Conservation (phyloP, 345 rosid genomes). For the Clarkia xantiana region DNA sequence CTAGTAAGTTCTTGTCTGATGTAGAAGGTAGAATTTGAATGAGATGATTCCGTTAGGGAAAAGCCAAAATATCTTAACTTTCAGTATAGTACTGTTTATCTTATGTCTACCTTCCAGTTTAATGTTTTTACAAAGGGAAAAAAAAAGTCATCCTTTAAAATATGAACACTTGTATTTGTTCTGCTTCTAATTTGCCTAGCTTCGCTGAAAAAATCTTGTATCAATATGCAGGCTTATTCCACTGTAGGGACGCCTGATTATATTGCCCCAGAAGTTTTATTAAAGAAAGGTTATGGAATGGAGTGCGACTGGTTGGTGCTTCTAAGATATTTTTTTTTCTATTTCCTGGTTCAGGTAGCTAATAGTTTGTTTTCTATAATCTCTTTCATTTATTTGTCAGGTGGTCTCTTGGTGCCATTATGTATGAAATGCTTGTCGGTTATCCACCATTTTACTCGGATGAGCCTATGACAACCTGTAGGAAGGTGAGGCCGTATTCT, state of each 20-base stretch:
- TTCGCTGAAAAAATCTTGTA: conserved; percentile 4
- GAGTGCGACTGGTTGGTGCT: conserved; percentile 78
- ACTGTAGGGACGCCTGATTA: conserved; percentile 97
- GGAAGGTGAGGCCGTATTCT: conserved; percentile 45
- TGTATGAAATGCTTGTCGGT: conserved; percentile 99
- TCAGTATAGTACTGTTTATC: no score
- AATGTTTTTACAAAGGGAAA: no score
- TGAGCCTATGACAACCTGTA: conserved; percentile 95
- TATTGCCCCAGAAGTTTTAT: conserved; percentile 87
- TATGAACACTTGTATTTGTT: no score
- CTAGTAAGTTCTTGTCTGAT: conserved; percentile 33
- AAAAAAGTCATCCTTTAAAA: no score
- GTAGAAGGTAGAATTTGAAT: no score
- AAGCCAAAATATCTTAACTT: no score
- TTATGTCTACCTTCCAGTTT: no score
- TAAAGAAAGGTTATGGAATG: conserved; percentile 97
- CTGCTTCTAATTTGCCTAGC: no score
- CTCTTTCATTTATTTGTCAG: conserved; percentile 21
- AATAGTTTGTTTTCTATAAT: neutral
- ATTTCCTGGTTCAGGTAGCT: neutral
- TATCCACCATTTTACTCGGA: conserved; percentile 98
- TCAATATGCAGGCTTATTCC: conserved; percentile 67
- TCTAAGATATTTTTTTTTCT: neutral
- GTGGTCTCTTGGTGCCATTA: conserved; percentile 99
- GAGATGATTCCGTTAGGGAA: no score